Conservation (phyloP, 1,284 basidiomycete genomes). For the Wallemia hederae region DNA sequence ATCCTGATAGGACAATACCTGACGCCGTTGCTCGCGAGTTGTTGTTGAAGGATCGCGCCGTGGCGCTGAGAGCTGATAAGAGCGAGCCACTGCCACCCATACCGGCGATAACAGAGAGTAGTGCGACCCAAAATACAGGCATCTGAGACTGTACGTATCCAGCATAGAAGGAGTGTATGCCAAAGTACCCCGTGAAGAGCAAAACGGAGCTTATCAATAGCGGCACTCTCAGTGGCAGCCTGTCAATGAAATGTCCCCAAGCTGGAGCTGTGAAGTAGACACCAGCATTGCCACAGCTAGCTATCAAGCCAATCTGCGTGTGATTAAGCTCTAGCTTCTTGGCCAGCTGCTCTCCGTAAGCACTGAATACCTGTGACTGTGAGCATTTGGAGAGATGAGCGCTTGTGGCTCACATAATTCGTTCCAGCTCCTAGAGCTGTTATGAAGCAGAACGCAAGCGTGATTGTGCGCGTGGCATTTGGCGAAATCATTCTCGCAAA, state of each 20-base stretch:
- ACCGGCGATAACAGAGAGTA: not conserved
- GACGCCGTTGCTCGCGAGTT: not conserved
- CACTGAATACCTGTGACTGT: not conserved
- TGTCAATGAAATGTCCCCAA: not conserved
- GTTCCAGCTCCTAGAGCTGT: not conserved
- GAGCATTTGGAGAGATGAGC: not conserved
- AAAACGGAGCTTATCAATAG: not conserved
- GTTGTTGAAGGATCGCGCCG: not conserved
- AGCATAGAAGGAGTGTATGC: not conserved
- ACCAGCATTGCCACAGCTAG: not conserved
- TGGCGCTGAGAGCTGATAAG: not conserved
- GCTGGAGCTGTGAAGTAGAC: not conserved
- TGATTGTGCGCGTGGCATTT: not conserved
- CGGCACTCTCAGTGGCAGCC: not conserved
- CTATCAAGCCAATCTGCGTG: not conserved
- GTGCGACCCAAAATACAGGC: not conserved
- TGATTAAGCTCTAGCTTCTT: not conserved
- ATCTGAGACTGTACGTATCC: not conserved
- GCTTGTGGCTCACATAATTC: not conserved
- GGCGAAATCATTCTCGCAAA: not conserved
- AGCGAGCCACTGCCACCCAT: not conserved
- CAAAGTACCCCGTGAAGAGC: not conserved
- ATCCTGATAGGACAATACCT: not conserved
- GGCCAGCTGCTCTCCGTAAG: not conserved
- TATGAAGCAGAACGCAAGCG: not conserved